Evolutionary conservation across 768 basidiomycete species (phyloP), one percentile per base, ranked within the genome.

Genomic region (Phylloporus sp.): DNA sequence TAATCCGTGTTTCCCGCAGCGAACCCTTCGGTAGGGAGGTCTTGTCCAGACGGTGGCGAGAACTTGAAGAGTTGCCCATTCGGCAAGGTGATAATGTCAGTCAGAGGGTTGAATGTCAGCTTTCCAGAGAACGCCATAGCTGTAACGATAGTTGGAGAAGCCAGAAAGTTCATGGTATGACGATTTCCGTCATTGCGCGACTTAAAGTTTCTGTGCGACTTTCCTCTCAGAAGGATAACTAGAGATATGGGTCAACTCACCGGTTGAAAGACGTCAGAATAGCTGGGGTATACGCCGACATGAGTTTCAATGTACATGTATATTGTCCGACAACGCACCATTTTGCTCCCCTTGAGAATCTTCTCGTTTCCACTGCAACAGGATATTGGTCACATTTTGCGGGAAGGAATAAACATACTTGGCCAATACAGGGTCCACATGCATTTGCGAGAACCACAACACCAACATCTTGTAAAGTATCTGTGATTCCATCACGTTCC

Each of bases 241-340:
- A 4, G 40, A 20, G 6, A 26, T 21, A 34, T 38, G 9, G 23
- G 8, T 17, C 22, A 71, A 73, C 66, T 75, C 78, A 74, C 66
- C 95, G 81, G 69, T 99, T 98, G 78, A 98, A 98, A 31, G 92
- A 96, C 1, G 95, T 97, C 47, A 99, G 67, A 55, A 98, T 98
- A 10, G 93, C 92, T 96, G 21, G 22, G 36, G 22, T 24, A 34
- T 27, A 37, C 8, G 18, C 26, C 34, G 31, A 38, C 44, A 43
- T 54, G 24, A 57, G 45, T 22, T 45, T 27, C 23, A 13, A 23
- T 21, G 23, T 34, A 34, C 37, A 43, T 31, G 23, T n/a, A 18
- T 27, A 40, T 27, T 17, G n/a, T 48, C 7, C 22, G 28, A 39
- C 34, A 15, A 65, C 74, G 43, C 49, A 90, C 90, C 90, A 65